Evolutionary conservation across 176 grass and related monocot genomes (phyloP), one percentile per base, ranked within the genome.

Genomic region (Cenchrus fungigraminus): DNA sequence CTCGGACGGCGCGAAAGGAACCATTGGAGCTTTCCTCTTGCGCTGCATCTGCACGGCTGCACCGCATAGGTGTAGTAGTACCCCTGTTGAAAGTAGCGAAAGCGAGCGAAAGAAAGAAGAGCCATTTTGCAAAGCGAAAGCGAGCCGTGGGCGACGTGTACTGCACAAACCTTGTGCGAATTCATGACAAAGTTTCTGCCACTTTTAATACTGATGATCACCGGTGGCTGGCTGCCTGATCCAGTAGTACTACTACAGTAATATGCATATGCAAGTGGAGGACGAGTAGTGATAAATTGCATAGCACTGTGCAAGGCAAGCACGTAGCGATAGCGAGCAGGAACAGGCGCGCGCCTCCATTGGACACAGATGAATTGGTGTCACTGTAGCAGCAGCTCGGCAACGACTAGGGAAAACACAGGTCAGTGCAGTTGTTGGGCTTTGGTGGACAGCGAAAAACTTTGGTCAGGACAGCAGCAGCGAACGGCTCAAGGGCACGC

Each of bases 111-210:
- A 9, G 46, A 71, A 60, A n/a, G 17, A 20, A 20, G 0, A 51
- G 9, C 12, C 8, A 2, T 6, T 17, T 34, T 72, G 83, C 73
- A 67, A 83, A 86, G 40, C 42, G 10, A 83, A 86, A 86, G 84
- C 5, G 46, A 29, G 47, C 68, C 63, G 81, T 81, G 62, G 15
- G 60, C 47, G 80, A 79, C 80, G 68, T 90, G 84, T 90, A 83
- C 79, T 86, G 74, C 79, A 90, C 70, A 49, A 29, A 17, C 32
- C 32, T 65, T 47, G 32, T 6, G n/a, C 42, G 49, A 60, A 73
- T 0, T 67, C 58, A 81, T 51, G 45, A 31, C 56, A 16, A 78
- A 71, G 55, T 14, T 63, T 32, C 42, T 8, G 9, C 19, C 6
- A 8, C 72, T 77, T 83, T 45, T 34, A 31, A 37, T 58, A 6